Evolutionary conservation across 768 basidiomycete species (phyloP).

Genomic region (Chlorophyllum brunneum): DNA sequence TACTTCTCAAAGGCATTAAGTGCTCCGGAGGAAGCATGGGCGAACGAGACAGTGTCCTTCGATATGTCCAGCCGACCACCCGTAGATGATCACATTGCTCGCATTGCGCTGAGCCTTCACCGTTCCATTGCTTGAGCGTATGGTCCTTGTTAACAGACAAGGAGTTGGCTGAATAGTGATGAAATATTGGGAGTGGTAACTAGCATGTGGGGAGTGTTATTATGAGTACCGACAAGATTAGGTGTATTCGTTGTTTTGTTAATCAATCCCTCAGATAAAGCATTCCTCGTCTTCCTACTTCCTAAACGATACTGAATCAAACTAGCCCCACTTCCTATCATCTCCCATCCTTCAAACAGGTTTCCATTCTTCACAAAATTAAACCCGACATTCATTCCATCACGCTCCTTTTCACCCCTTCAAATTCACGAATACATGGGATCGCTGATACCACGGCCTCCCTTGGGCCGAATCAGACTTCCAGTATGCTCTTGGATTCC

Average conservation of each 20-base stretch:
- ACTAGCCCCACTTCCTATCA: slow-evolving; percentile 6
- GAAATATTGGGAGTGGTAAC: too few species aligned
- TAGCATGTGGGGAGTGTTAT: too few species aligned
- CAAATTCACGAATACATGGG: background rate
- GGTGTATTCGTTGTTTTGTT: too few species aligned
- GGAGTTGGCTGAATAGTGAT: too few species aligned
- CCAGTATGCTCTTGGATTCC: background rate
- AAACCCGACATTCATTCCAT: background rate
- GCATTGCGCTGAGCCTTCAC: too few species aligned
- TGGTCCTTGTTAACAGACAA: too few species aligned
- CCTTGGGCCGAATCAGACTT: slow-evolving; percentile 2
- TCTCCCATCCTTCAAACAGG: background rate
- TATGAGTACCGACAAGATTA: background rate
- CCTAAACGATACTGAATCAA: background rate
- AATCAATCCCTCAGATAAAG: slow-evolving; percentile 1
- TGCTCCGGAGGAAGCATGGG: too few species aligned
- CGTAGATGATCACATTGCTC: too few species aligned
- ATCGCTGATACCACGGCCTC: slow-evolving; percentile 3
- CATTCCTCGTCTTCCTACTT: background rate
- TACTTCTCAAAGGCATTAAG: too few species aligned
- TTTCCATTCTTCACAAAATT: slow-evolving; percentile 7
- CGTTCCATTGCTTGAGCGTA: too few species aligned
- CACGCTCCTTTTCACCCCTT: background rate
- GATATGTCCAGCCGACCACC: too few species aligned
- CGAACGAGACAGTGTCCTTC: too few species aligned